Base-by-base conservation (phyloP, 208 protist genomes). In the Wallacemonas sp. region DNA sequence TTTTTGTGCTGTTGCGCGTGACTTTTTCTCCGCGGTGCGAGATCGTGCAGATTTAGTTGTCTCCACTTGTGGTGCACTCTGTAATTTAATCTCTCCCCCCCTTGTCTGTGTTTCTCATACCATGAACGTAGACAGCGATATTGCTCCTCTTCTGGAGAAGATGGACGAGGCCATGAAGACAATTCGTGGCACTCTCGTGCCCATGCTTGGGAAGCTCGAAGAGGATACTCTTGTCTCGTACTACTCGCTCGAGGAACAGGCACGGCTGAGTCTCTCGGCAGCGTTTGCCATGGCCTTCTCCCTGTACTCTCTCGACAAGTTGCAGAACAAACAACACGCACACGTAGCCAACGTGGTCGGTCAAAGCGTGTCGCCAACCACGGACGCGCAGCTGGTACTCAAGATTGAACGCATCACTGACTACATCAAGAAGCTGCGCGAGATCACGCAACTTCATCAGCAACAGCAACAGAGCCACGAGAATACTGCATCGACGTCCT, bases 381-480 rank as follows among this genome's bases (percentile, higher is more conserved):
- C 69, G 0, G 86, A 96, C 51, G 63, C 75, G 33, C 90, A 90
- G 75, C 68, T 96, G 27, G 58, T 81, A n/a, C 72, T 91, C 0
- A 93, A 96, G 70, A 90, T 96, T 27, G 80, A 96, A 38, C 90
- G 90, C 3, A 81, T 96, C 39, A 81, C 84, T 28, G 90, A 90
- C 46, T 93, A 93, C 62, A 92, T 96, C 38, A 81, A 84, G 33
- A 96, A 96, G 54, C 61, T 96, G 27, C 80, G 79, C n/a, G 86
- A 95, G 60, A 89, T 95, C n/a, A 82, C 76, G 24, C 53, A 69
- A 1, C 62, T 90, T 2, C 75, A 83, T 30, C 47, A 62, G 22
- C 45, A 63, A 21, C 70, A 56, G 51, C 68, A 65, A 41, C 36
- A 41, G 14, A 6, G 14, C 36, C 36, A 41, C 9, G 36, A 41